A percentile compares a stretch with the other conserved stretches of the same genome.
Conservation (phyloP, 192 early-diverging fungal genomes). For the Globomyces pollinis-pini region DNA sequence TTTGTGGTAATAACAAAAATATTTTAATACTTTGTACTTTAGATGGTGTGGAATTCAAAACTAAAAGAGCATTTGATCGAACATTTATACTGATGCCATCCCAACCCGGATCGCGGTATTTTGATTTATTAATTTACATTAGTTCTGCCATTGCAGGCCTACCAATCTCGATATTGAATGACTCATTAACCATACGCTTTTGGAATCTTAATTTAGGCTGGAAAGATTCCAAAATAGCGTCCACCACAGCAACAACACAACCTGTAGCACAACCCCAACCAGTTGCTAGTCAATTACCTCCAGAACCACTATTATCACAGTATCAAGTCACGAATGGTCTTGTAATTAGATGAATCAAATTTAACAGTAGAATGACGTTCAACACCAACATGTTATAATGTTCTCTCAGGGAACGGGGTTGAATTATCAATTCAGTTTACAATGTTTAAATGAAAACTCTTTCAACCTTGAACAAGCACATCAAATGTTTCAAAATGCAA, state of each 20-base stretch:
- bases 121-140: too few species aligned
- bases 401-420: slow-evolving; percentile 25
- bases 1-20: slow-evolving; percentile 11
- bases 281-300: background rate
- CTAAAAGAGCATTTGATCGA: slow-evolving; percentile 22
- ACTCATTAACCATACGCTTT: slow-evolving; percentile 11
- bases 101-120: slow-evolving; percentile 20
- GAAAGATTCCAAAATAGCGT: too few species aligned
- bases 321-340: background rate
- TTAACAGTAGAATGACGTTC: slow-evolving; percentile 23
- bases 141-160: slow-evolving; percentile 14
- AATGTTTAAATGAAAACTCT: slow-evolving; percentile 28
- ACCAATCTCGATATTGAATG: slow-evolving; percentile 20
- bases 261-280: background rate
- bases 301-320: background rate
- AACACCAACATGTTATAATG: slow-evolving; percentile 17
- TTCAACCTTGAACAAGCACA: slow-evolving; percentile 22
- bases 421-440: slow-evolving; percentile 25
- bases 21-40: too few species aligned
- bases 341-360: background rate
- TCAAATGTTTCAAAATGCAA: slow-evolving; percentile 20
- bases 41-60: slow-evolving; percentile 4
- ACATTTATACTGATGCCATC: slow-evolving; percentile 35
- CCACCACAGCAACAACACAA: slow-evolving; percentile 9
- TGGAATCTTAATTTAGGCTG: too few species aligned